Evolutionary conservation across 176 grass and related monocot species (phyloP), one percentile per base, ranked within the genome.

Genomic region (Ananas comosus): DNA sequence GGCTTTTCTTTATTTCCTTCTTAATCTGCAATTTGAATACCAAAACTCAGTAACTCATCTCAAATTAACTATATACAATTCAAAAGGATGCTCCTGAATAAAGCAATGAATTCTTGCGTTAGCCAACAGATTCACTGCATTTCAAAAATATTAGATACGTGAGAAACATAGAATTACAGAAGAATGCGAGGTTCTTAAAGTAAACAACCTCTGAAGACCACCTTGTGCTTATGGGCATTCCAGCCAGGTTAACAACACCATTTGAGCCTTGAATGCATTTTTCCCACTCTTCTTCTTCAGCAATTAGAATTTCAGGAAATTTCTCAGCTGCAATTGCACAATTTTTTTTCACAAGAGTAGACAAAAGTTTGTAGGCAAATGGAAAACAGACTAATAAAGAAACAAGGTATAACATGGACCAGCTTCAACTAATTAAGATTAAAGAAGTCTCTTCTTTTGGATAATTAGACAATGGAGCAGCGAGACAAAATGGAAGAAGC

Each of bases 221-320:
- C 61, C 93, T 77, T 48, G 93, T 96, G 80, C 93, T 87, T 63
- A 96, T 96, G 66, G 89, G 82, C 86, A 92, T 70, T 63, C 93
- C 93, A 72, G 93, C 93, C 49, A 96, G 77, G 74, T 96, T 96
- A 54, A 96, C 93, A 61, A 96, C 86, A 68, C 83, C 86, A 76
- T 76, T 83, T 67, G 93, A 96, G 63, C 59, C 71, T 61, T 63
- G 63, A 13, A 96, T 66, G 28, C 79, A 85, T 49, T 72, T 48
- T 65, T 85, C 82, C 93, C 93, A 96, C 9, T 96, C 89, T 57
- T 74, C 17, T 85, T 87, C 65, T 42, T 90, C 81, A 0, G 89
- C 89, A 71, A 96, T 87, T 65, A 81, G 69, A 63, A 96, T 68
- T 74, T 77, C 79, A 21, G 74, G 81, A 67, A 83, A 96, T 10